These are phyloP conservation scores for Aspergillus persii DNA, from an alignment of 2,329 filamentous ascomycete species.

Conservation along the genomic window DNA sequence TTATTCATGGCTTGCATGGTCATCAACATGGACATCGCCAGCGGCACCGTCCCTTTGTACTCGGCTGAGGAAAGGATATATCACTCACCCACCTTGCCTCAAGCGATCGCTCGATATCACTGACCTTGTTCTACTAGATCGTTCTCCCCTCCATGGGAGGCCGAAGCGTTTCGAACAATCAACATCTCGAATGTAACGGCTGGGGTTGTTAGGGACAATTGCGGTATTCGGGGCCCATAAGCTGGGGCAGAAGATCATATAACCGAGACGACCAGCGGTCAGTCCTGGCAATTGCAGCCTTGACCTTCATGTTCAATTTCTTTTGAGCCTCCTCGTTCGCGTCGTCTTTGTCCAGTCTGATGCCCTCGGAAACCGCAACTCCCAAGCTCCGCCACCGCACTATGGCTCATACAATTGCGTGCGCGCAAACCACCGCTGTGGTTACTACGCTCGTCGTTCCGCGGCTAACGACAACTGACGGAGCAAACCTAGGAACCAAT, in stretches of 20 bases:
- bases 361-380: slow-evolving; percentile 38
- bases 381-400: slow-evolving; percentile 38
- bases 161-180: slow-evolving; percentile 28
- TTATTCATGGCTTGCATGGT: slow-evolving; percentile 28
- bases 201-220: slow-evolving; percentile 33
- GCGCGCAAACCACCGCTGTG: slow-evolving; percentile 36
- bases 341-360: slow-evolving; percentile 33
- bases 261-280: slow-evolving; percentile 20
- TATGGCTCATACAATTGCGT: slow-evolving; percentile 37
- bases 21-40: slow-evolving; percentile 32
- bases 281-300: slow-evolving; percentile 28
- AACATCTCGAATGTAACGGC: slow-evolving; percentile 33
- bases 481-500: slow-evolving; percentile 33
- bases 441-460: slow-evolving; percentile 41
- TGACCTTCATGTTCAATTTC: slow-evolving; percentile 39
- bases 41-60: slow-evolving; percentile 37
- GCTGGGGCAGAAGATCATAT: slow-evolving; percentile 28
- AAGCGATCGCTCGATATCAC: too few relatives aligned
- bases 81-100: background rate
- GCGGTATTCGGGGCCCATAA: slow-evolving; percentile 33
- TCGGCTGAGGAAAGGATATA: slow-evolving; percentile 28
- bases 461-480: slow-evolving; percentile 33
- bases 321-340: slow-evolving; percentile 39
- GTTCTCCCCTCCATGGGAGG: slow-evolving; percentile 34
- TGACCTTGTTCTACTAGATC: slow-evolving; percentile 15